These are phyloP conservation scores for Leccinum griseonigrum DNA, from an alignment of 1,284 basidiomycete genomes.

Conservation along the genomic window DNA sequence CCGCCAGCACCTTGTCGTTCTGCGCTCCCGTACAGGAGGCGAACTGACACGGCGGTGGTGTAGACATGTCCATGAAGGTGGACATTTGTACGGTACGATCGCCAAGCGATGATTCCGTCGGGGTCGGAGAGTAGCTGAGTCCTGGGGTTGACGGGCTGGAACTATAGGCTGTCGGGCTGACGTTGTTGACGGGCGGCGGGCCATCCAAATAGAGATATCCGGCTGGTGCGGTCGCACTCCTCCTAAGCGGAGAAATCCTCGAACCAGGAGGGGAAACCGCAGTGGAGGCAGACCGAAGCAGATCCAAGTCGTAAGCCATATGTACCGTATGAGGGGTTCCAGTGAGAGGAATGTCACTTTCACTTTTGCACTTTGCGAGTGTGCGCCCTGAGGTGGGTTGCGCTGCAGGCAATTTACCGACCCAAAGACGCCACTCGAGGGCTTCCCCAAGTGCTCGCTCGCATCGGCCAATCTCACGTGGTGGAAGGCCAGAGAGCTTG, in stretches of 20 bases:
- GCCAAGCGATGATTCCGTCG: constrained; percentile 51
- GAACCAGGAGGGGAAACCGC: constrained; percentile 9
- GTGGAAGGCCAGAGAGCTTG: constrained; percentile 75
- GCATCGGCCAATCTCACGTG: constrained; percentile 76
- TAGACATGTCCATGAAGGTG: constrained; percentile 43
- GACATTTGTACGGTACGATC: constrained; percentile 55
- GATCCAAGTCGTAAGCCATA: constrained; percentile 5
- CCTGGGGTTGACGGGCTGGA: constrained; percentile 48
- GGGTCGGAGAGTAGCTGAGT: constrained; percentile 54
- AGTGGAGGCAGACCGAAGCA: not conserved
- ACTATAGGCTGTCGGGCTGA: constrained; percentile 20
- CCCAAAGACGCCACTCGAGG: constrained; percentile 81
- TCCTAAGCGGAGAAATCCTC: constrained; percentile 19
- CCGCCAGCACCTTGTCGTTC: constrained; percentile 31
- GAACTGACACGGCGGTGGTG: constrained; percentile 31
- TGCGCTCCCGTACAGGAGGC: constrained; percentile 27
- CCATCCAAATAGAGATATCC: constrained; percentile 16
- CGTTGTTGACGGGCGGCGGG: constrained; percentile 3
- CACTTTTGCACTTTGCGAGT: constrained; percentile 31
- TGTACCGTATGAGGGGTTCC: constrained; percentile 1
- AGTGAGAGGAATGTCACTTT: constrained; percentile 19
- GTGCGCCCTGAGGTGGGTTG: constrained; percentile 27
- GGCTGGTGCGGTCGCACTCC: constrained; percentile 26
- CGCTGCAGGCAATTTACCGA: constrained; percentile 56
- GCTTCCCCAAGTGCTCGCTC: constrained; percentile 78